Evolutionary conservation across 2,329 filamentous ascomycete species (phyloP).

Genomic region (Shiraia bambusicola): DNA sequence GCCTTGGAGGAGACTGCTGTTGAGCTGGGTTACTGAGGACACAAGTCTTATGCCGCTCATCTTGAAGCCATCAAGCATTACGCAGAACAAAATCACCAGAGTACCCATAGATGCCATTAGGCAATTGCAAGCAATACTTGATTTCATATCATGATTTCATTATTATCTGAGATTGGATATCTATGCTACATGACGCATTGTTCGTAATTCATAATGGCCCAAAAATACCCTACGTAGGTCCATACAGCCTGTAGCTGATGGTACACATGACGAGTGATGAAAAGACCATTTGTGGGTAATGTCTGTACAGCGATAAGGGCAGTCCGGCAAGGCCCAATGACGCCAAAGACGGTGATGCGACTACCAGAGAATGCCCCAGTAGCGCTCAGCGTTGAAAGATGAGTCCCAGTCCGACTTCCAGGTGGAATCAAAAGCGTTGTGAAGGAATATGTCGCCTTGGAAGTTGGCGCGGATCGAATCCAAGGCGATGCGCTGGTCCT

Average conservation of each 20-base stretch:
- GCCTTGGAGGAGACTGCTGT: conserved; percentile 55
- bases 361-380: conserved; percentile 61
- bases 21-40: conserved; percentile 30
- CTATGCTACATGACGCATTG: conserved; percentile 35
- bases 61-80: neutral
- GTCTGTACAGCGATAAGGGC: conserved; percentile 9
- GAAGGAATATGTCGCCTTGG: conserved; percentile 64
- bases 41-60: neutral
- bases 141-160: conserved; percentile 4
- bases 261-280: conserved; percentile 15
- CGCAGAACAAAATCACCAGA: neutral
- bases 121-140: neutral
- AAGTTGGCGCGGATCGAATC: conserved; percentile 64
- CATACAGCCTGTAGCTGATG: conserved; percentile 17
- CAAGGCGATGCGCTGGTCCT: conserved; percentile 68
- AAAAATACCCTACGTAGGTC: conserved; percentile 25
- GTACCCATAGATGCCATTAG: neutral
- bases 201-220: conserved; percentile 21
- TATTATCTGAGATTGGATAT: conserved; percentile 28
- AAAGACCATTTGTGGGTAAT: conserved; percentile 13
- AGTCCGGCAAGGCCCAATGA: conserved; percentile 1
- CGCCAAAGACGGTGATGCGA: neutral
- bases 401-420: conserved; percentile 70
- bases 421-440: conserved; percentile 75
- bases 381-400: conserved; percentile 73